Percentiles rank a stretch among this genome's conserved stretches.
These are phyloP conservation scores for Circinella minor DNA, from an alignment of 371 early-diverging fungal species.

Conservation along the genomic window DNA sequence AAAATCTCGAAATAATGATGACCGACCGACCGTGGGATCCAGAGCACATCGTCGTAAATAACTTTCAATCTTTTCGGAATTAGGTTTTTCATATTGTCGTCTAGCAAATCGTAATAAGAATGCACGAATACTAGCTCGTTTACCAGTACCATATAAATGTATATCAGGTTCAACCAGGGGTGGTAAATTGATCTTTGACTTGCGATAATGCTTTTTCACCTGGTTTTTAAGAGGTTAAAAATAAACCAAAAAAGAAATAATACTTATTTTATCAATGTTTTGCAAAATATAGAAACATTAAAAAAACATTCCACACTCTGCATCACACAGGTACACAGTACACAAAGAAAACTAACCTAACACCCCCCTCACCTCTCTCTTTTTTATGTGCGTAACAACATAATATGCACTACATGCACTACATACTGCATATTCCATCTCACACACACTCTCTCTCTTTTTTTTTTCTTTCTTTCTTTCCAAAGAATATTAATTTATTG, in stretches of 20 bases:
- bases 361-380: too few species aligned
- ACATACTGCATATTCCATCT: too few species aligned
- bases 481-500: not conserved
- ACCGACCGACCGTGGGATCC: slow-evolving; percentile 37
- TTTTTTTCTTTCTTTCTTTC: too few species aligned
- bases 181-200: slow-evolving; percentile 30
- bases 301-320: too few species aligned
- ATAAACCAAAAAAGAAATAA: not conserved
- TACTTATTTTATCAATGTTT: not conserved
- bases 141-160: slow-evolving; percentile 20
- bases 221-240: slow-evolving; percentile 3
- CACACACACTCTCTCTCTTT: too few species aligned
- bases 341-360: too few species aligned
- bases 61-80: slow-evolving; percentile 48
- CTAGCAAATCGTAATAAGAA: slow-evolving; percentile 28
- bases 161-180: slow-evolving; percentile 21
- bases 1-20: slow-evolving; percentile 52
- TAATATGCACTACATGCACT: too few species aligned
- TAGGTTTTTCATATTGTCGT: slow-evolving; percentile 31
- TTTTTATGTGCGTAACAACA: too few species aligned
- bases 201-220: slow-evolving; percentile 38
- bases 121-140: slow-evolving; percentile 22
- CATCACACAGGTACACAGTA: too few species aligned
- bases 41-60: slow-evolving; percentile 45
- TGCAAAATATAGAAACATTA: not conserved